Conservation (phyloP, 2,329 filamentous ascomycete species). For the Ascochyta lentis region DNA sequence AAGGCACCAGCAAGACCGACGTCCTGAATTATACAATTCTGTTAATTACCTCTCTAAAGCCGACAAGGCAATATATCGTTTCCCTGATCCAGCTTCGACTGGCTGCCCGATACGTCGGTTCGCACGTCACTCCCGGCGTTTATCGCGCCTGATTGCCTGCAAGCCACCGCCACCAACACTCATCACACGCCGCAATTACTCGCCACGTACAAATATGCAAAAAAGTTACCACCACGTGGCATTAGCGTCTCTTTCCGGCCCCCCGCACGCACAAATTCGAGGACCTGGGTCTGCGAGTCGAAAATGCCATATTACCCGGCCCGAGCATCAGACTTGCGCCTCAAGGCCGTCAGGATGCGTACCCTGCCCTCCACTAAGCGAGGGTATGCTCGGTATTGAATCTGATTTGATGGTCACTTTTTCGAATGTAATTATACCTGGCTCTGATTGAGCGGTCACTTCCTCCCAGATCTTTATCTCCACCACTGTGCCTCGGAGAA, state of each 20-base stretch:
- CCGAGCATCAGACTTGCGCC: neutral
- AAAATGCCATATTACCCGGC: neutral
- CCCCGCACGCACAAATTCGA: slow-evolving; percentile 4
- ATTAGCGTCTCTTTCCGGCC: slow-evolving; percentile 8
- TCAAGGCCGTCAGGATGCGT: neutral
- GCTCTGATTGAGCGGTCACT: slow-evolving; percentile 17
- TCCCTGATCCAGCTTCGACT: neutral
- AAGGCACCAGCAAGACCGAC: neutral
- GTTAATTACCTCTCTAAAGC: neutral
- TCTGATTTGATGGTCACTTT: slow-evolving; percentile 17
- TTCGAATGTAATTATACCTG: neutral
- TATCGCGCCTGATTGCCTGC: slow-evolving; percentile 13
- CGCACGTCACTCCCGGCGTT: slow-evolving; percentile 1
- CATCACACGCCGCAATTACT: slow-evolving; percentile 3
- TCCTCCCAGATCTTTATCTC: neutral
- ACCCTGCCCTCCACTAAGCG: slow-evolving; percentile 5
- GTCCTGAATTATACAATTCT: neutral
- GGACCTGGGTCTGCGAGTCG: neutral
- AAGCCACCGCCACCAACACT: slow-evolving; percentile 20
- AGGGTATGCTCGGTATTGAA: neutral
- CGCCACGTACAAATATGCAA: slow-evolving; percentile 4
- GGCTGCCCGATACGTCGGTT: slow-evolving; percentile 1
- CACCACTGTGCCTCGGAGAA: neutral
- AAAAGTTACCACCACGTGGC: slow-evolving; percentile 9
- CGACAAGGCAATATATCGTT: neutral